phyloP scores from a whole-genome alignment of 768 basidiomycete species.

The Leccinum aurantiacum region DNA sequence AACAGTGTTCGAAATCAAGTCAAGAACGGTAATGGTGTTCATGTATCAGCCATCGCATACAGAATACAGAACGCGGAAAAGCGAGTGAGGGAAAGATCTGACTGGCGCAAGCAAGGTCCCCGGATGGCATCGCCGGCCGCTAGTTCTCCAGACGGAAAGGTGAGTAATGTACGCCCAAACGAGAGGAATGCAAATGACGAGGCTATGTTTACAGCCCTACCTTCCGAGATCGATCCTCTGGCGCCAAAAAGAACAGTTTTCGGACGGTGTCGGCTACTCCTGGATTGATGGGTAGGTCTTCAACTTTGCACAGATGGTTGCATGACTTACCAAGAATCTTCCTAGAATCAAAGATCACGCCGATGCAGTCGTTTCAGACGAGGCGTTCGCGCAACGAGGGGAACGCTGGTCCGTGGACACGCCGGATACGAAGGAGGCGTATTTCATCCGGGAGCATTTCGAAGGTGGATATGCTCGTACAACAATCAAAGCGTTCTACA shows the following conservation, averaged over 20 bases:
- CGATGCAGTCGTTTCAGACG: conserved; percentile 72
- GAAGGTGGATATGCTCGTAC: conserved; percentile 49
- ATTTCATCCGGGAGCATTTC: conserved; percentile 89
- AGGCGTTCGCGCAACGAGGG: conserved; percentile 66
- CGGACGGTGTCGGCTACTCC: conserved; percentile 96
- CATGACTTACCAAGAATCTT: not conserved
- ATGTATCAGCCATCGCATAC: no score
- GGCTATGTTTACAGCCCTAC: conserved; percentile 60
- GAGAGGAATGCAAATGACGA: not conserved
- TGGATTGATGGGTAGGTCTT: conserved; percentile 90
- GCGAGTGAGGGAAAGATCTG: no score
- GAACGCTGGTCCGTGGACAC: conserved; percentile 78
- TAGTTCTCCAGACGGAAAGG: conserved; percentile 76
- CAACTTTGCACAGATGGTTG: not conserved
- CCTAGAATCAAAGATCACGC: conserved; percentile 89
- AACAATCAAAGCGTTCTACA: not conserved
- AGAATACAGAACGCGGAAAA: no score
- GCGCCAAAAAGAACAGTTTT: conserved; percentile 99
- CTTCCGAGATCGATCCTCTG: conserved; percentile 93
- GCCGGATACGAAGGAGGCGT: conserved; percentile 97
- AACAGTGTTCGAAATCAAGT: no score
- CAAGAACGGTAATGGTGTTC: no score
- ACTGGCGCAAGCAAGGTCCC: no score
- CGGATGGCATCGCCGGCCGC: no score
- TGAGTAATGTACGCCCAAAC: conserved; percentile 23